These are phyloP conservation scores for Aureobasidium sp. DNA, from an alignment of 2,329 filamentous ascomycete species.

Conservation along the genomic window DNA sequence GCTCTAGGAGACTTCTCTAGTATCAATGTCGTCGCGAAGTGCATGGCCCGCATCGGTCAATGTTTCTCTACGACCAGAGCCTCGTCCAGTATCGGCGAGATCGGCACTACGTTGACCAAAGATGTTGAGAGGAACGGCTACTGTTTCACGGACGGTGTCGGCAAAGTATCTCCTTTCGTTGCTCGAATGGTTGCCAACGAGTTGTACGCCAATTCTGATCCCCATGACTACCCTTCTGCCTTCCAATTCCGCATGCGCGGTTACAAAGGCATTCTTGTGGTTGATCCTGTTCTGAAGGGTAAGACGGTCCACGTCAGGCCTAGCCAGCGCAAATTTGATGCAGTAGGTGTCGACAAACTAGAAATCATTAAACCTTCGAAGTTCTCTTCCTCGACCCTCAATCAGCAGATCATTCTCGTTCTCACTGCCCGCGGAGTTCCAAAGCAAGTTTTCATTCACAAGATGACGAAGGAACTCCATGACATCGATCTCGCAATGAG, in stretches of 20 bases:
- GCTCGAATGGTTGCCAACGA: conserved; percentile 66
- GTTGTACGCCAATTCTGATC: conserved; percentile 49
- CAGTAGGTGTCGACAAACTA: conserved; percentile 55
- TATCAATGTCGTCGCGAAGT: conserved; percentile 80
- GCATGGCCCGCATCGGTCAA: conserved; percentile 81
- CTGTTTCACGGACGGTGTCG: conserved; percentile 85
- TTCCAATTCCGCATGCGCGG: conserved; percentile 91
- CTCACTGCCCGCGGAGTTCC: conserved; percentile 68
- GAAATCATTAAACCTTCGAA: conserved; percentile 80
- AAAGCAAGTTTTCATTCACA: conserved; percentile 55
- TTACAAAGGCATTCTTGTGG: conserved; percentile 78
- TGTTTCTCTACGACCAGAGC: conserved; percentile 90
- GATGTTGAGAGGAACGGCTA: conserved; percentile 58
- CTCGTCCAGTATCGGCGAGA: conserved; percentile 37
- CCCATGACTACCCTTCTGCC: conserved; percentile 59
- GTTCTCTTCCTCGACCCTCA: conserved; percentile 70
- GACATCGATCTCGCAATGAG: conserved; percentile 63
- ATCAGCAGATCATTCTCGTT: conserved; percentile 84
- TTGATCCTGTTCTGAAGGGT: conserved; percentile 55
- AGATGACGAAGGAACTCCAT: conserved; percentile 59
- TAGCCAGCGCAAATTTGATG: conserved; percentile 81
- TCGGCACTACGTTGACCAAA: conserved; percentile 47
- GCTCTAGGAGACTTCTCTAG: conserved; percentile 83
- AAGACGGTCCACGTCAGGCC: conserved; percentile 64
- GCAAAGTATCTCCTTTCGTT: conserved; percentile 76